A percentile compares a stretch with the other conserved stretches of the same genome.
Evolutionary conservation across 257 asterid species (phyloP).

Genomic region (Jasminum sambac): DNA sequence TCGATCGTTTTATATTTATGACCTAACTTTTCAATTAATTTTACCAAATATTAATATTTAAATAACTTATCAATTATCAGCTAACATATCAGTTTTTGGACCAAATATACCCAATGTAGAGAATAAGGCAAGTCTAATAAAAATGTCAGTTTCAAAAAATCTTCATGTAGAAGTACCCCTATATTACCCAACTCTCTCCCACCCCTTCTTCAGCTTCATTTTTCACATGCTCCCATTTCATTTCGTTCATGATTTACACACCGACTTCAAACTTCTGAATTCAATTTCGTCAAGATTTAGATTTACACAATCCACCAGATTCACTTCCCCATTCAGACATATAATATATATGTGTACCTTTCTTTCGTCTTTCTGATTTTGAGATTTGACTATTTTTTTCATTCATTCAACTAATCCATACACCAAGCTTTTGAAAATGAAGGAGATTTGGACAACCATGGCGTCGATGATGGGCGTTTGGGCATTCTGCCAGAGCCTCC

Average conservation of each 20-base stretch:
- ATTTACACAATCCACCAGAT: too few relatives aligned
- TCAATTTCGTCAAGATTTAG: too few relatives aligned
- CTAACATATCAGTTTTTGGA: too few relatives aligned
- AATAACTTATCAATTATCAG: too few relatives aligned
- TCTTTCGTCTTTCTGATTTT: background rate
- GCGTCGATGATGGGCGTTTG: conserved; percentile 72
- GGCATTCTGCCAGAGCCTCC: conserved; percentile 65
- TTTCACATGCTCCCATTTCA: conserved; percentile 1
- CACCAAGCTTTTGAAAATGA: conserved; percentile 27
- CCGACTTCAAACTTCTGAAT: background rate
- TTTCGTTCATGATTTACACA: background rate
- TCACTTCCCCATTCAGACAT: too few relatives aligned
- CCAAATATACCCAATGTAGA: too few relatives aligned
- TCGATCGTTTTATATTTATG: too few relatives aligned
- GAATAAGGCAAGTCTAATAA: too few relatives aligned
- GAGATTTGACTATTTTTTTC: background rate
- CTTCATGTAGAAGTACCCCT: too few relatives aligned
- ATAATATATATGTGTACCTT: background rate
- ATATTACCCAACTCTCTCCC: background rate
- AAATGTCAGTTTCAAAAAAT: too few relatives aligned
- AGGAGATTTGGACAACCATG: conserved; percentile 65
- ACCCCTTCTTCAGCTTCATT: background rate
- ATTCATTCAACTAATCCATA: background rate
- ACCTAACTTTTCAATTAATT: too few relatives aligned
- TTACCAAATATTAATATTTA: too few relatives aligned